Base-by-base conservation (phyloP, 1,284 basidiomycete genomes). In the Moesziomyces parantarcticus region DNA sequence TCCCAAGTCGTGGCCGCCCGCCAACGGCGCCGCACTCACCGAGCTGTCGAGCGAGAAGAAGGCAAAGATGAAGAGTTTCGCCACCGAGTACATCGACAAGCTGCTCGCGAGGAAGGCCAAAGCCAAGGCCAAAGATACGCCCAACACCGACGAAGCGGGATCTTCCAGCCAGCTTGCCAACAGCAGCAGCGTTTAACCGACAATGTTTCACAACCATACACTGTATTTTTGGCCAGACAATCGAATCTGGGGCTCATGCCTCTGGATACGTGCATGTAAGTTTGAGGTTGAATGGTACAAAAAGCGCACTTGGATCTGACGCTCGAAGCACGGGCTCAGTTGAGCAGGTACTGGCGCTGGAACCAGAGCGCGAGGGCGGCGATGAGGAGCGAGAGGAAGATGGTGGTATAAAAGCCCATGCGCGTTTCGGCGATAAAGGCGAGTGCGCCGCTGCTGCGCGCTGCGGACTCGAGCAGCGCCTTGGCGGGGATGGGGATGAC, bases 1-100 rank as follows among this genome's bases (percentile, higher is more conserved):
- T 22, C 76, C 77, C 29, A 79, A 80, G 26, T 61, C 66, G 20
- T 82, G 79, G 77, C 78, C 78, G 90, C 92, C 4, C 85, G 88
- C n/a, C 89, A 88, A 11, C 87, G 62, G 67, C 22, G 36, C 53
- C 1, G 47, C 65, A 8, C 20, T 75, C 13, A 65, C 68, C 3
- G 73, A 73, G 32, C 61, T 99, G 11, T 90, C 92, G 1, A 91
- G 93, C 1, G 94, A 97, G 67, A 98, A 98, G 83, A 86, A 88
- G 45, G 81, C 84, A 47, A 98, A 98, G 86, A 94, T 99, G 83
- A 97, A 94, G 85, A 89, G 92, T 76, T 99, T 96, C 83, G 88
- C 92, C 41, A 94, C 95, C 83, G 93, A 96, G 49, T 99, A 85
- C 78, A 79, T 78, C 46, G 68, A 63, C 42, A 84, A 84, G 66